Base-by-base conservation (phyloP, 768 basidiomycete genomes). In the Agaricus sinodeliciosus region DNA sequence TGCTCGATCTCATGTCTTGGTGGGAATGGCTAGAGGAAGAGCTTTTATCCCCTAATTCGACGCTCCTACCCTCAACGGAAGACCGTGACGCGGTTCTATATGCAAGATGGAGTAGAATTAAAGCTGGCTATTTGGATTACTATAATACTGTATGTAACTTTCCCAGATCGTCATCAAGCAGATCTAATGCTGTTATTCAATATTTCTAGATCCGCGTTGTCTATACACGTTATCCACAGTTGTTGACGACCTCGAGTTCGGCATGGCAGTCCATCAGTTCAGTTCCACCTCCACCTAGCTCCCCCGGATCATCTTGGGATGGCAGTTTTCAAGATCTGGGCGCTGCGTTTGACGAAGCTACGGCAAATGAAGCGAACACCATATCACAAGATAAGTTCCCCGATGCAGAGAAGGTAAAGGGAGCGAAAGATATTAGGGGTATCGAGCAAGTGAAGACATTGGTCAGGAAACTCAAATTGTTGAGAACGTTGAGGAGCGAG, bases 1-100 rank as follows among this genome's bases (percentile, higher is more conserved):
- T 58, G 18, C 56, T 62, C 0, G 59, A 65, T 15, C 57, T 71
- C 15, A 55, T 62, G 3, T 57, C 61, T 3, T 73, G 72, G 71
- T 72, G 69, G 60, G 49, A 53, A 4, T 65, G 57, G 55, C 60
- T 70, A 26, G 64, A 65, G 25, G 57, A 60, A 40, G 64, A 69
- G 45, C 57, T 69, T 13, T 52, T 57, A 11, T 56, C 58, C 6
- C 58, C 60, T 1, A 41, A 52, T 12, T 51, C 62, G 0, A 48
- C 50, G 25, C 53, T 59, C 15, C 43, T 62, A 41, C 59, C 42
- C 37, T 46, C 28, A 4, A 25, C 25, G 15, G 25, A 43, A n/a
- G 18, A 55, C 19, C 34, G 41, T 25, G 56, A 55, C 18, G 36
- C 44, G 1, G 48, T 49, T 16, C 48, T 44, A n/a, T 62, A 47